Base-by-base conservation (phyloP, 1,284 basidiomycete species). In the Fomitopsis pinicola region DNA sequence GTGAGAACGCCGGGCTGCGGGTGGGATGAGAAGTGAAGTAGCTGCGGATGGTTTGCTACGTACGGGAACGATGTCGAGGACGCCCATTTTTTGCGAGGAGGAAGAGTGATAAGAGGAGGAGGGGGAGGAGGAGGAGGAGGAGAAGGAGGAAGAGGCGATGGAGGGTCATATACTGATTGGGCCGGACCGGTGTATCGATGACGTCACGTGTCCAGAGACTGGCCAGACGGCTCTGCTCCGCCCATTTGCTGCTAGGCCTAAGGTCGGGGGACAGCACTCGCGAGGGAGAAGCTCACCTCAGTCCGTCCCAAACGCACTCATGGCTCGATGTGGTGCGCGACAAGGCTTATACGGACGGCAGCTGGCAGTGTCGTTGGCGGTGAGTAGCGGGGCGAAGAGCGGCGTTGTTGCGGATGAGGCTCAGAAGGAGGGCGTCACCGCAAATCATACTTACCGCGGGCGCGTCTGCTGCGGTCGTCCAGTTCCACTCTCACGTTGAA, bases 1-100 rank as follows among this genome's bases (percentile, higher is more conserved):
- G 91, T 92, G 70, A 96, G 77, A 66, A 96, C 94, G 71, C 94
- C 94, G 76, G 91, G 81, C 92, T 94, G 66, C 38, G 58, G 54
- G 12, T 28, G 30, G 2, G 1, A 46, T 62, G 60, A 63, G 28
- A 30, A n/a, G 30, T 53, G 57, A 17, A 30, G 46, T 36, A 22
- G 22, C 22, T 22, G 22, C 22, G 22, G 22, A 22, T 22, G 22
- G 22, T 22, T 22, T 2, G 1, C 1, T 22, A 80, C 85, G 63
- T 72, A 88, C 86, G 58, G 87, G 87, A 66, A 90, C 86, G 68
- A 89, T 80, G 68, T 89, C 87, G 70, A 89, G 84, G 68, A 89
- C 73, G 72, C 87, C 87, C 87, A 88, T 88, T 61, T 57, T 62
- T 36, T 42, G n/a, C 45, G 22, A 22, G 22, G 22, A 22, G 54